Conservation (phyloP, 2,329 filamentous ascomycete species). For the Aspergillus fischeri region DNA sequence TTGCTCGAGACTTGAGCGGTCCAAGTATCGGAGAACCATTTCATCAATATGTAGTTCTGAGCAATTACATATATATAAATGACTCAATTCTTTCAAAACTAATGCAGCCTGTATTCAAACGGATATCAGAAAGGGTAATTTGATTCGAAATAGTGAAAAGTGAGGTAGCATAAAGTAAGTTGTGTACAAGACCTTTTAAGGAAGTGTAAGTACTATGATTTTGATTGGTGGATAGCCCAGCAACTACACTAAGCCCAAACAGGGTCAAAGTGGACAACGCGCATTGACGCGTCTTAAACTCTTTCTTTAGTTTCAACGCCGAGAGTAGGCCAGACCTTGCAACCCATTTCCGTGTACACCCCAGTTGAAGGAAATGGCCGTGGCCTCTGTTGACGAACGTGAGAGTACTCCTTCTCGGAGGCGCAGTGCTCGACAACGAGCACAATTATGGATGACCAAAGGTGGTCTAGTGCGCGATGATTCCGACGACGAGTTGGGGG, state of each 20-base stretch:
- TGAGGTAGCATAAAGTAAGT: too few relatives aligned
- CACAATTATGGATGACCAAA: conserved; percentile 50
- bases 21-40: neutral
- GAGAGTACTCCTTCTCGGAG: conserved; percentile 12
- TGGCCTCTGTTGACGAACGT: conserved; percentile 11
- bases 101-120: too few relatives aligned
- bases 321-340: neutral
- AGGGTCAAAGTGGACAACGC: conserved; percentile 33
- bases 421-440: conserved; percentile 31
- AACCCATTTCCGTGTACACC: neutral
- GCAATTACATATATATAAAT: too few relatives aligned
- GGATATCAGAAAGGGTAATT: too few relatives aligned
- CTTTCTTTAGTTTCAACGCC: conserved; percentile 4
- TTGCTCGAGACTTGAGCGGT: neutral
- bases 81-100: too few relatives aligned
- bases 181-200: neutral
- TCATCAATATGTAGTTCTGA: too few relatives aligned
- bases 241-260: conserved; percentile 21
- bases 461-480: conserved; percentile 69
- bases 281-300: conserved; percentile 20
- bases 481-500: conserved; percentile 80
- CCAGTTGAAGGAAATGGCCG: conserved; percentile 17
- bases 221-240: conserved; percentile 13
- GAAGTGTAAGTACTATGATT: neutral
- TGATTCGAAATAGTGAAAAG: too few relatives aligned